Evolutionary conservation across 257 asterid species (phyloP).

Genomic region (Primulina eburnea): DNA sequence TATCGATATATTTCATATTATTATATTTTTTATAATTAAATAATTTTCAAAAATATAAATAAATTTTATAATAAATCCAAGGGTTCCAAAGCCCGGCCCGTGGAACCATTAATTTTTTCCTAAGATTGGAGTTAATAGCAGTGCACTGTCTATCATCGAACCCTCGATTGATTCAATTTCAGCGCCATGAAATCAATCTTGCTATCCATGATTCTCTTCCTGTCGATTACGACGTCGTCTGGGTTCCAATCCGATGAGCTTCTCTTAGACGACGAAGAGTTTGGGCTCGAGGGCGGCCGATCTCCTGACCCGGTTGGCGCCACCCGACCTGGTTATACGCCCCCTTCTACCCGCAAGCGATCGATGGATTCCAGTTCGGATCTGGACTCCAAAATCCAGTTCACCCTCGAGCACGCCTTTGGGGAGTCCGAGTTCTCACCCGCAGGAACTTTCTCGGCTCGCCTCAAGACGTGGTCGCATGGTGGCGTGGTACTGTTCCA

Average conservation of each 20-base stretch:
- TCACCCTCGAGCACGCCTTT: constrained; percentile 82
- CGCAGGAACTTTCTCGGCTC: constrained; percentile 91
- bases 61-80: too few relatives aligned
- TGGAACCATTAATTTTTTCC: too few relatives aligned
- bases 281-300: constrained; percentile 74
- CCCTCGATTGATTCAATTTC: constrained; percentile 11
- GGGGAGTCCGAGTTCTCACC: constrained; percentile 80
- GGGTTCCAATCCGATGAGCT: constrained; percentile 93
- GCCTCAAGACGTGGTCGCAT: constrained; percentile 71
- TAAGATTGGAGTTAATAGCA: too few relatives aligned
- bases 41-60: too few relatives aligned
- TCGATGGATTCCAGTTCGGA: constrained; percentile 51
- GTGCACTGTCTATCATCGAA: too few relatives aligned
- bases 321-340: constrained; percentile 31
- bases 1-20: too few relatives aligned
- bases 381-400: constrained; percentile 75
- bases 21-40: too few relatives aligned
- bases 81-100: too few relatives aligned
- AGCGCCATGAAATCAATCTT: constrained; percentile 30
- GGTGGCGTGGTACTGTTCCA: constrained; percentile 65
- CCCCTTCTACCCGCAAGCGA: constrained; percentile 43
- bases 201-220: constrained; percentile 22
- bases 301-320: constrained; percentile 32
- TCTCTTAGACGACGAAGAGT: constrained; percentile 77
- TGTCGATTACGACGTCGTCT: constrained; percentile 31